Base-by-base conservation (phyloP, 1,284 basidiomycete species). In the Melampsora abietis-canadensis region DNA sequence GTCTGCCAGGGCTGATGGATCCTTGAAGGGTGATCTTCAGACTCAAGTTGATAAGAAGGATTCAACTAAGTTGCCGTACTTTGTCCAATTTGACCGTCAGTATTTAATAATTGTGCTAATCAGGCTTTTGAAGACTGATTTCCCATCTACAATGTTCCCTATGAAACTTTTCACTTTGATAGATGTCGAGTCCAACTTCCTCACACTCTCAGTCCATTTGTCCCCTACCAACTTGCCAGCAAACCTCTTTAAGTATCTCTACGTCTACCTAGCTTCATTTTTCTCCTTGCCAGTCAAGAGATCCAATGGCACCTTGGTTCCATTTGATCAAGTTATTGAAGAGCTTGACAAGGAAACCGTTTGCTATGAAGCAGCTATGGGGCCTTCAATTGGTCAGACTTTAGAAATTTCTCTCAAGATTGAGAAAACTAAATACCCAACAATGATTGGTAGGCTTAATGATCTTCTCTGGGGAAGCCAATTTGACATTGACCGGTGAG, bases 331-430 rank as follows among this genome's bases (percentile, higher is more conserved):
- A 76, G 94, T 98, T 27, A 88, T 98, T 77, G 89, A 94, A 82
- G 87, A 88, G 76, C 87, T 99, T 1, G 93, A 97, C 81, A 87
- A 92, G 79, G 89, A 96, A 79, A 97, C 95, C 0, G 91, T 98
- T 31, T 88, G 87, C 4, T 95, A 98, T 81, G 89, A 91, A 72
- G 87, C 87, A 64, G 85, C 85, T 60, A 85, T 93, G 6, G 92
- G 92, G n/a, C 82, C 88, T 63, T 79, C 79, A 40, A 93, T 95
- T 81, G 85, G 88, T 17, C 92, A 98, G 79, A 85, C 86, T 10
- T 82, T 93, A 70, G 87, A 89, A 30, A 84, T 98, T 76, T 87
- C 85, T 78, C 87, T 98, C 80, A 92, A 91, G 82, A 93, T 94
- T 4, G 91, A 96, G 82, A 87, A 85, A 72, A 84, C 85, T 4